phyloP scores from a whole-genome alignment of 805 yeast species.

The Saccharomyces cerevisiae region DNA sequence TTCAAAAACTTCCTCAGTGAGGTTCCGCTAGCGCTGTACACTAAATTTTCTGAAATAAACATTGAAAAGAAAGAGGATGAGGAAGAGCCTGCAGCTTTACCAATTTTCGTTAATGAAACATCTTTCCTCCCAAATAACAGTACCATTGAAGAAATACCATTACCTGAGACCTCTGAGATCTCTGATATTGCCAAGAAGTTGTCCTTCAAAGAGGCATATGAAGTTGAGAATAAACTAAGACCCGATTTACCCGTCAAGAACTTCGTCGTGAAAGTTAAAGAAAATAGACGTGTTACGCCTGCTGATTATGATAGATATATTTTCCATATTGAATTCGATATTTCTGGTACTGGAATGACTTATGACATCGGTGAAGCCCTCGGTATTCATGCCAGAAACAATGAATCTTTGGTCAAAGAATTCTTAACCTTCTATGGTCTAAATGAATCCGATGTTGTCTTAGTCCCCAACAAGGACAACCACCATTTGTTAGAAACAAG shows the following conservation, averaged over 20 bases:
- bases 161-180: conserved; percentile 32
- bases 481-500: conserved; percentile 53
- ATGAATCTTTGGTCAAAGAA: conserved; percentile 50
- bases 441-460: conserved; percentile 57
- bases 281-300: conserved; percentile 88
- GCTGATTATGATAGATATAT: conserved; percentile 83
- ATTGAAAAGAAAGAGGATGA: conserved; percentile 32
- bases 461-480: conserved; percentile 63
- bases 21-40: conserved; percentile 26
- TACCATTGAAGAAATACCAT: conserved; percentile 31
- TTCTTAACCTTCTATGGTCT: conserved; percentile 69
- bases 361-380: conserved; percentile 95
- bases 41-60: conserved; percentile 13
- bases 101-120: conserved; percentile 52
- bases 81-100: conserved; percentile 30
- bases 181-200: conserved; percentile 58
- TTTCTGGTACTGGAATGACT: conserved; percentile 79
- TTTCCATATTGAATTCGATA: conserved; percentile 92
- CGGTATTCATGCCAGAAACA: conserved; percentile 89
- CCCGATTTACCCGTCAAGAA: conserved; percentile 85
- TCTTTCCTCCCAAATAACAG: conserved; percentile 61
- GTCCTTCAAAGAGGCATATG: conserved; percentile 75
- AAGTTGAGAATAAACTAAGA: conserved; percentile 51
- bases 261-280: conserved; percentile 82
- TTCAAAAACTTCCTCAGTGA: conserved; percentile 38